Percentiles rank a stretch among this genome's conserved stretches.
These are phyloP conservation scores for Aspergillus glaucus DNA, from an alignment of 2,329 filamentous ascomycete genomes.

Conservation along the genomic window DNA sequence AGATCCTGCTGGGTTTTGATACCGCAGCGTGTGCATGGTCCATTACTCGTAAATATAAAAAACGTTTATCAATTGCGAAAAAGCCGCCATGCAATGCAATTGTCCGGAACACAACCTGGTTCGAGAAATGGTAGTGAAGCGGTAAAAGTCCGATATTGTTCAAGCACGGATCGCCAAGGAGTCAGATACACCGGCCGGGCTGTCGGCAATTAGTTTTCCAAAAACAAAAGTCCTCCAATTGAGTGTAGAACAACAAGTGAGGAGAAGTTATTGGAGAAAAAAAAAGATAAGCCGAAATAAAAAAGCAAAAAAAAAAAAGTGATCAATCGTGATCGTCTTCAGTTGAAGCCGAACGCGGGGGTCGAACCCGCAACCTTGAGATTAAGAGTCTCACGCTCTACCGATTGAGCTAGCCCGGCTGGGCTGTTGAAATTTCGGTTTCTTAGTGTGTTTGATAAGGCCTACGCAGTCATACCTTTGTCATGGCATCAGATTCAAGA, in stretches of 20 bases:
- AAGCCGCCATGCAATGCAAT: no score
- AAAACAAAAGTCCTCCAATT: background rate
- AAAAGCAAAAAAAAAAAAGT: background rate
- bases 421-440: background rate
- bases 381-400: slow-evolving; percentile 44
- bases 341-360: slow-evolving; percentile 30
- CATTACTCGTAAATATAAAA: background rate
- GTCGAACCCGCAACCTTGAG: slow-evolving; percentile 35
- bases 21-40: background rate
- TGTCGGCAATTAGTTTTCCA: no score
- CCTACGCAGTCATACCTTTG: no score
- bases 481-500: no score
- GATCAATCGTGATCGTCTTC: background rate
- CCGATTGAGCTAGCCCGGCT: slow-evolving; percentile 45
- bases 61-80: no score
- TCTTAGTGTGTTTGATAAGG: background rate
- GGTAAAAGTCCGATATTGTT: no score
- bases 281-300: background rate
- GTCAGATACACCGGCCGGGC: no score
- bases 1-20: slow-evolving; percentile 5
- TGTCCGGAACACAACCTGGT: no score
- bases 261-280: background rate
- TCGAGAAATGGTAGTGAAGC: no score
- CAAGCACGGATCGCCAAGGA: no score
- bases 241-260: background rate